These are phyloP conservation scores for Salix koriyanagi DNA, from an alignment of 345 rosid species.

Conservation along the genomic window DNA sequence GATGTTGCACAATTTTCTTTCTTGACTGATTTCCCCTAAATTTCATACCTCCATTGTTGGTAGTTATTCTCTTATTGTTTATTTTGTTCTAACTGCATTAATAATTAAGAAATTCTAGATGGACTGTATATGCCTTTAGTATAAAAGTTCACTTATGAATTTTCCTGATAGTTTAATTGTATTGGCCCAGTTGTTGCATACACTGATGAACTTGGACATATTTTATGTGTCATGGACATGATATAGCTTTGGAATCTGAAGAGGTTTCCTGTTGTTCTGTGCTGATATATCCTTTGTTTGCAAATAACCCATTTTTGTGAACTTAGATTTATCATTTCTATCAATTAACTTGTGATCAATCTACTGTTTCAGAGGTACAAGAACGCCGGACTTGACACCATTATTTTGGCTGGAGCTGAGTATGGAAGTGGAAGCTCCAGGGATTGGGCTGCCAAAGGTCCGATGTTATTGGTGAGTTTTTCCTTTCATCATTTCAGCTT, in stretches of 20 bases:
- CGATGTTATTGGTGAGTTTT: conserved; percentile 16
- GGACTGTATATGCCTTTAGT: no score
- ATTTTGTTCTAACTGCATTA: no score
- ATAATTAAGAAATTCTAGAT: no score
- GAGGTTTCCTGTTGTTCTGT: background rate
- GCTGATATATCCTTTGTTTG: background rate
- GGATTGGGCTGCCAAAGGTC: conserved; percentile 33
- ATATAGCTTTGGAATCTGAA: no score
- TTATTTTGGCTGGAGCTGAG: conserved; percentile 27
- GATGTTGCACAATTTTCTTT: background rate
- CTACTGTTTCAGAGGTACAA: conserved; percentile 66
- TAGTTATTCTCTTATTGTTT: background rate
- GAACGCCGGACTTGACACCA: conserved; percentile 19
- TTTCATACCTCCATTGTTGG: background rate
- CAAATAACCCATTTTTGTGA: background rate
- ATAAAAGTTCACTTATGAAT: no score
- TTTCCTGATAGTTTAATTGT: no score
- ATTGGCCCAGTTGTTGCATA: no score
- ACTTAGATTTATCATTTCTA: background rate
- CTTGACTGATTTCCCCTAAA: background rate
- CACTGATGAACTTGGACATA: no score
- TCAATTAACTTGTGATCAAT: background rate
- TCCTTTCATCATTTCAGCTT: background rate
- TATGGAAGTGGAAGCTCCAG: conserved; percentile 35
- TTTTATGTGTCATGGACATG: no score